Base-by-base conservation (phyloP, 305 asterid genomes). In the Fraxinus sp. region DNA sequence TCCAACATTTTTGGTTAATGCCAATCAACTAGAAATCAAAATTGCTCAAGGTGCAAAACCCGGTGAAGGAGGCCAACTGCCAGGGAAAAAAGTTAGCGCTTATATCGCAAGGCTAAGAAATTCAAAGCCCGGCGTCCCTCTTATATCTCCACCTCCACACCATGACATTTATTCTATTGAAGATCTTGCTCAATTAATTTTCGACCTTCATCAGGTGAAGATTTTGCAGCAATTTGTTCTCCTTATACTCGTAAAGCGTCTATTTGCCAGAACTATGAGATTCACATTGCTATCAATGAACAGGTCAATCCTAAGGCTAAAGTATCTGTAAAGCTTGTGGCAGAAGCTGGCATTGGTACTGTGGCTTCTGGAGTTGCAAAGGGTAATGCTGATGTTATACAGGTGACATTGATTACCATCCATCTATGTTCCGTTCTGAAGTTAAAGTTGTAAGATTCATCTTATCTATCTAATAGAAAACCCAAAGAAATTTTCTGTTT, bases 11-110 rank as follows among this genome's bases (percentile, higher is more conserved):
- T 87, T 90, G 83, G 93, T 82, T 59, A 88, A 88, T 82, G 91
- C 91, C 6, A 86, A 84, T 83, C 91, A 88, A 79, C 77, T 90
- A 81, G 91, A 90, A 85, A 90, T 90, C 80, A 90, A 90, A 84
- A 87, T 90, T 79, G 93, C 93, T 43, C 93, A 90, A 81, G 93
- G 93, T 80, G 93, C 93, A 74, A 90, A 90, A 79, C 93, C 93
- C 26, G 91, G 93, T 81, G 93, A 90, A 86, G 91, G 91, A 72
- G 93, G 93, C 33, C 93, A 90, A 82, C 85, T 90, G 83, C 93
- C 93, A 18, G 93, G 93, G 78, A 88, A 88, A 80, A 90, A 90
- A 87, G 93, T 90, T 77, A 84, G 90, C 26, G 88, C 90, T 73
- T 88, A 88, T 79, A 90, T 90, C 39, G 93, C 91, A 72, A 83